Evolutionary conservation across 2,329 filamentous ascomycete species (phyloP).

Genomic region (Aschersonia sp.): DNA sequence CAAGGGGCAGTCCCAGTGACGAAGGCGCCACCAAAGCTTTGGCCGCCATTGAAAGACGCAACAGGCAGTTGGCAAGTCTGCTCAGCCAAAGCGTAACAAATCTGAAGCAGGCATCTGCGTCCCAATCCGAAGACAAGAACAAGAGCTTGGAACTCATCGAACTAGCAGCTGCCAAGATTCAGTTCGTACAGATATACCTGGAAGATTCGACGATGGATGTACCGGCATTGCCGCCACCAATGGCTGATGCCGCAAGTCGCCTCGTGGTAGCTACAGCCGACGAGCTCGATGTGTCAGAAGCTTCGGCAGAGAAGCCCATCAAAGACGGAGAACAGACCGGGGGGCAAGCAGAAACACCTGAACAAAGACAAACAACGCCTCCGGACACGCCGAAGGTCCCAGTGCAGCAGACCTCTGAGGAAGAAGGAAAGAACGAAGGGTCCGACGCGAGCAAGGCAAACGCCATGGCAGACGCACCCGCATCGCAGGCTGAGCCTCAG

Average conservation of each 20-base stretch:
- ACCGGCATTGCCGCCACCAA: constrained; percentile 11
- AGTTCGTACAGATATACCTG: constrained; percentile 48
- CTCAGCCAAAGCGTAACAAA: constrained; percentile 51
- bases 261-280: neutral
- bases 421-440: no score
- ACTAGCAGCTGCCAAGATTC: constrained; percentile 45
- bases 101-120: constrained; percentile 45
- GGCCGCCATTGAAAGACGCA: constrained; percentile 46
- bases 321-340: no score
- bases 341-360: no score
- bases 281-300: neutral
- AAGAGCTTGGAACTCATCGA: constrained; percentile 40
- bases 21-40: constrained; percentile 21
- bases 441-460: neutral
- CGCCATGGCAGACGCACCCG: neutral
- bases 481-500: neutral
- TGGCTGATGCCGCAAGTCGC: neutral
- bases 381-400: no score
- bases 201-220: constrained; percentile 42
- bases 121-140: constrained; percentile 30
- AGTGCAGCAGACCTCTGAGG: no score
- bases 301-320: neutral
- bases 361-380: no score
- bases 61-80: constrained; percentile 51
- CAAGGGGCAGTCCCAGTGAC: constrained; percentile 20